A percentile compares a stretch with the other conserved stretches of the same genome.
phyloP scores from a whole-genome alignment of 2,329 filamentous ascomycete species.

The Talaromyces verruculosus region DNA sequence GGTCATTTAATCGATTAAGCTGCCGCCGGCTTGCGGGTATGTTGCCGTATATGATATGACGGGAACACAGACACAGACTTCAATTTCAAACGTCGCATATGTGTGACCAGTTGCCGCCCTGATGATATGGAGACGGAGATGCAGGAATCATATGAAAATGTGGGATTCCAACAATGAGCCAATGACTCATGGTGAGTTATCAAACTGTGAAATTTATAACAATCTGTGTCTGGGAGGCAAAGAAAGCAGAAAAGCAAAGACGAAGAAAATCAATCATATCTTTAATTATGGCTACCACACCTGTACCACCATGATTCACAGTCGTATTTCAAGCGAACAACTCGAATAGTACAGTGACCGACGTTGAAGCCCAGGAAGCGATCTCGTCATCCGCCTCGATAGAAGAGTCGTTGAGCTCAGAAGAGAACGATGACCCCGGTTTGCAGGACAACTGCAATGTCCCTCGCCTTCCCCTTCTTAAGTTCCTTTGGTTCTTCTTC shows the following conservation, averaged over 20 bases:
- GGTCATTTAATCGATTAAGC: background rate
- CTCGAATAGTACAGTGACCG: background rate
- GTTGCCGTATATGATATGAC: background rate
- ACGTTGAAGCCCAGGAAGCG: background rate
- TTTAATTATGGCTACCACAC: background rate
- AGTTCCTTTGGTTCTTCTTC: slow-evolving; percentile 41
- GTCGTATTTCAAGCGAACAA: background rate
- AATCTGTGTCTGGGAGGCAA: background rate
- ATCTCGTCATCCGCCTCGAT: background rate
- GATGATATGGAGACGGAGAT: background rate
- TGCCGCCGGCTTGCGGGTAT: background rate
- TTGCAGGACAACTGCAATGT: slow-evolving; percentile 32
- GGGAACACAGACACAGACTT: background rate
- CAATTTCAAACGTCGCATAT: background rate
- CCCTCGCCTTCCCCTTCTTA: slow-evolving; percentile 30
- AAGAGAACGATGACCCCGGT: background rate
- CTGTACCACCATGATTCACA: background rate
- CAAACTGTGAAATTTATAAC: background rate
- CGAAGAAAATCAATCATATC: background rate
- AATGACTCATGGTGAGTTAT: background rate
- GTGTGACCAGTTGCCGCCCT: background rate
- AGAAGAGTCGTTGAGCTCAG: background rate
- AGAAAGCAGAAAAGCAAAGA: background rate
- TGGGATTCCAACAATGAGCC: background rate
- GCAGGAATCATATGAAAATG: background rate